Conservation (phyloP, 495 filamentous ascomycete genomes). For the Aspergillus taichungensis region DNA sequence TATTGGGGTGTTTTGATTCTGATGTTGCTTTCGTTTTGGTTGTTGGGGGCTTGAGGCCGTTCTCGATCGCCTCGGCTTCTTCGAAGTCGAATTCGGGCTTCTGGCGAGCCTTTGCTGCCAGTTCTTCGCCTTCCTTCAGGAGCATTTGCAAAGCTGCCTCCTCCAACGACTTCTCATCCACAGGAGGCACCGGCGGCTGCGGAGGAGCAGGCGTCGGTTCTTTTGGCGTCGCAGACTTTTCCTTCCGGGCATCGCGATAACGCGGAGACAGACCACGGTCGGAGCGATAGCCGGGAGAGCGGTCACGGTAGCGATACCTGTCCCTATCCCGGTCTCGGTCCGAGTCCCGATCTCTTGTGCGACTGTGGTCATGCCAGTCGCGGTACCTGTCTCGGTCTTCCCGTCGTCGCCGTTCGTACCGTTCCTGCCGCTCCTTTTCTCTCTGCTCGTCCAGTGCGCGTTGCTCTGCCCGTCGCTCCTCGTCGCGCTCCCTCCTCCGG, state of each 20-base stretch:
- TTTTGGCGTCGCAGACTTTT: slow-evolving; percentile 30
- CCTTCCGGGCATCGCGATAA: slow-evolving; percentile 28
- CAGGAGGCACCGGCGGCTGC: slow-evolving; percentile 22
- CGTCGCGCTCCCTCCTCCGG: slow-evolving; percentile 36
- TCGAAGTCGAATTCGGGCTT: slow-evolving; percentile 52
- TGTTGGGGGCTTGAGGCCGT: slow-evolving; percentile 29
- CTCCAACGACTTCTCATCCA: slow-evolving; percentile 51
- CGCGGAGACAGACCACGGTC: slow-evolving; percentile 32
- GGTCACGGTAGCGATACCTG: slow-evolving; percentile 28
- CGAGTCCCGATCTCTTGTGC: slow-evolving; percentile 20
- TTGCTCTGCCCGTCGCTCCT: slow-evolving; percentile 49
- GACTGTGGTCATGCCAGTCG: slow-evolving; percentile 24
- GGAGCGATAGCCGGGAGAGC: slow-evolving; percentile 28
- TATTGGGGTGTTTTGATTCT: slow-evolving; percentile 23
- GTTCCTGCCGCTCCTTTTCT: slow-evolving; percentile 45
- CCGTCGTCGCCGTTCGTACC: slow-evolving; percentile 39
- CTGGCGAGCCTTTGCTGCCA: slow-evolving; percentile 49
- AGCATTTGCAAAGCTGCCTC: slow-evolving; percentile 47
- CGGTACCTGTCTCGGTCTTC: slow-evolving; percentile 34
- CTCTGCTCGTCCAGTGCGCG: slow-evolving; percentile 41
- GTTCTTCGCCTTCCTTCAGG: slow-evolving; percentile 51
- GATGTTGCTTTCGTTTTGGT: slow-evolving; percentile 17
- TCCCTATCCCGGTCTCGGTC: slow-evolving; percentile 31
- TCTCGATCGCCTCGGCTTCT: slow-evolving; percentile 41
- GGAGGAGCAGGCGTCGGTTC: slow-evolving; percentile 30